phyloP scores from a whole-genome alignment of 495 filamentous ascomycete genomes.

The Mytilinidion resinicola region DNA sequence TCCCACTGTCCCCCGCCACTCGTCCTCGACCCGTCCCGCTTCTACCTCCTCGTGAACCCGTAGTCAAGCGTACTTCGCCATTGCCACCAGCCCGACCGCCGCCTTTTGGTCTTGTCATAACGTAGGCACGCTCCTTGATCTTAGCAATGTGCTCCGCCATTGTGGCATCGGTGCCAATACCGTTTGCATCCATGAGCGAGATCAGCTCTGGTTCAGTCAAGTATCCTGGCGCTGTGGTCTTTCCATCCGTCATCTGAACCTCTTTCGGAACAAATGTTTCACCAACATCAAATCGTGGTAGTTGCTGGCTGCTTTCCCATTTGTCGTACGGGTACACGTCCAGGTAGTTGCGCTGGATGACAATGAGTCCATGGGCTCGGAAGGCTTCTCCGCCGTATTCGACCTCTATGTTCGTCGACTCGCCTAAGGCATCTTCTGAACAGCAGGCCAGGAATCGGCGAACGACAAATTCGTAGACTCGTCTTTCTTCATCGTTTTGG shows the following conservation, averaged over 20 bases:
- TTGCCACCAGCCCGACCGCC: slow-evolving; percentile 38
- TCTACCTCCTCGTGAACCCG: slow-evolving; percentile 28
- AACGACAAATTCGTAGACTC: slow-evolving; percentile 89
- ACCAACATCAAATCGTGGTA: slow-evolving; percentile 69
- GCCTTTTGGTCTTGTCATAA: slow-evolving; percentile 51
- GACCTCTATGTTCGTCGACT: slow-evolving; percentile 76
- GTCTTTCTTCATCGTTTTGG: slow-evolving; percentile 53
- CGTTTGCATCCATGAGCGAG: slow-evolving; percentile 95
- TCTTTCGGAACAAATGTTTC: slow-evolving; percentile 86
- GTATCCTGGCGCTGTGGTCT: slow-evolving; percentile 76
- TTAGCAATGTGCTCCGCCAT: slow-evolving; percentile 98
- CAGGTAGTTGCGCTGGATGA: slow-evolving; percentile 83
- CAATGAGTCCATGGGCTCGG: slow-evolving; percentile 71
- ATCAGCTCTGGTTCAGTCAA: slow-evolving; percentile 97
- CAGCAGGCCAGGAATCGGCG: slow-evolving; percentile 94
- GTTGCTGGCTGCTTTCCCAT: slow-evolving; percentile 79
- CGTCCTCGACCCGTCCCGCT: slow-evolving; percentile 41
- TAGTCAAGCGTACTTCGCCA: slow-evolving; percentile 24
- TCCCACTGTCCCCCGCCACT: slow-evolving; percentile 39
- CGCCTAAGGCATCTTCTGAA: slow-evolving; percentile 85
- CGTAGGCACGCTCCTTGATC: slow-evolving; percentile 84
- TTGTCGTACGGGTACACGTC: slow-evolving; percentile 95
- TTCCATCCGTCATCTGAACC: slow-evolving; percentile 79
- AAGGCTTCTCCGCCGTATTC: slow-evolving; percentile 80
- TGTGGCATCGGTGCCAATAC: slow-evolving; percentile 95